Base-by-base conservation (phyloP, 345 rosid species). In the Pseudoturritis turrita region DNA sequence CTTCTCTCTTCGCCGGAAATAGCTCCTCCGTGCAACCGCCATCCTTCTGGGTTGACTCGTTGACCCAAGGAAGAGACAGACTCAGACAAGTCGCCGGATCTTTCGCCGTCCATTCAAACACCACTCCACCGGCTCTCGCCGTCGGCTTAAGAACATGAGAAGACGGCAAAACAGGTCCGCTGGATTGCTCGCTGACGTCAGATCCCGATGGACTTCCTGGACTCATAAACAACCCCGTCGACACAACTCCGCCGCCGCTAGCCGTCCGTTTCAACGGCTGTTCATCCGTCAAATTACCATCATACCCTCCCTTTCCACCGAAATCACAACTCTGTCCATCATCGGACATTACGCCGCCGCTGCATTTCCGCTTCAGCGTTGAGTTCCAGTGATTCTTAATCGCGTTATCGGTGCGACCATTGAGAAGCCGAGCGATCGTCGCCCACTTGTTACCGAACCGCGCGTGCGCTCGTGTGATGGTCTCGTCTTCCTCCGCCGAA, bases 331-430 rank as follows among this genome's bases (percentile, higher is more conserved):
- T 79, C 7, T 79, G 84, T 17, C 79, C 77, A 28, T 57, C 76
- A 6, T 44, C 56, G 29, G 68, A 63, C 14, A 23, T n/a, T 59
- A 6, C 55, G 17, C 54, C 54, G 41, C 81, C 40, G 8, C 80
- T 65, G 25, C 92, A 89, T 84, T 91, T 91, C 7, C 98, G 78
- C 71, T 93, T 92, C 4, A 92, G 81, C 40, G 98, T 92, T 0
- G 98, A 92, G 83, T 92, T 92, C 98, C 98, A 92, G 70, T 92
- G 98, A 72, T 92, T 92, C 76, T 92, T 92, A 29, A 90, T 84
- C 35, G 96, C 95, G 96, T 90, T 92, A 76, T 90, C 96, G 8
- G 98, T 92, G 5, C 98, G 90, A 28, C 98, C 98, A 60, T 85
- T 82, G 68, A 92, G 96, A 14, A 92, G 91, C 31, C 98, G 85